phyloP scores from a whole-genome alignment of 352 stramenopile species.

The Phytophthora hibernalis region DNA sequence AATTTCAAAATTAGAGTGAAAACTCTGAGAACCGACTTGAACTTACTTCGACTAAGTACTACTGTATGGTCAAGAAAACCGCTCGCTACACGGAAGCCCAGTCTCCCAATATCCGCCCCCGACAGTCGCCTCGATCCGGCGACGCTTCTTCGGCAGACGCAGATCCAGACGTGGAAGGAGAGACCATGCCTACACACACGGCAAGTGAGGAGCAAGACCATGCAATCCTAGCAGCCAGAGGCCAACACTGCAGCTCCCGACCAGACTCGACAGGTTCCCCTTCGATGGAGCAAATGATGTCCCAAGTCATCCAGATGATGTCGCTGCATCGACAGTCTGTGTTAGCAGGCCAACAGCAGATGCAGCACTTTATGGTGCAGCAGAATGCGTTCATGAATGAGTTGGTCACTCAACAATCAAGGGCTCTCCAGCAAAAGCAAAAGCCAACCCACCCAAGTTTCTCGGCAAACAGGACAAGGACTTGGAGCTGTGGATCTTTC shows the following conservation, averaged over 20 bases:
- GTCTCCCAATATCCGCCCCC: neutral
- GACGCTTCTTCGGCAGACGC: neutral
- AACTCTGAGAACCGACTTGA: conserved; percentile 7
- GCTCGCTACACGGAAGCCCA: neutral
- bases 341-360: neutral
- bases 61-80: neutral
- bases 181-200: too few relatives aligned
- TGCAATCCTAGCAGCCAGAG: neutral
- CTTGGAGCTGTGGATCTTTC: too few relatives aligned
- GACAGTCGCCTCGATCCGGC: neutral
- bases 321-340: neutral
- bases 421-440: conserved; percentile 24
- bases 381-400: conserved; percentile 13
- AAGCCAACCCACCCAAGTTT: conserved; percentile 2
- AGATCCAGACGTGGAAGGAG: neutral
- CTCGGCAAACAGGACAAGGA: too few relatives aligned
- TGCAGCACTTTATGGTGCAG: conserved; percentile 21
- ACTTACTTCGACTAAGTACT: neutral
- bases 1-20: conserved; percentile 22
- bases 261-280: neutral
- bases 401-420: conserved; percentile 1
- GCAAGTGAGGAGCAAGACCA: neutral
- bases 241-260: neutral
- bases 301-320: neutral
- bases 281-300: neutral